These are phyloP conservation scores for Ogataea dorogensis DNA, from an alignment of 805 yeast species.

Conservation along the genomic window DNA sequence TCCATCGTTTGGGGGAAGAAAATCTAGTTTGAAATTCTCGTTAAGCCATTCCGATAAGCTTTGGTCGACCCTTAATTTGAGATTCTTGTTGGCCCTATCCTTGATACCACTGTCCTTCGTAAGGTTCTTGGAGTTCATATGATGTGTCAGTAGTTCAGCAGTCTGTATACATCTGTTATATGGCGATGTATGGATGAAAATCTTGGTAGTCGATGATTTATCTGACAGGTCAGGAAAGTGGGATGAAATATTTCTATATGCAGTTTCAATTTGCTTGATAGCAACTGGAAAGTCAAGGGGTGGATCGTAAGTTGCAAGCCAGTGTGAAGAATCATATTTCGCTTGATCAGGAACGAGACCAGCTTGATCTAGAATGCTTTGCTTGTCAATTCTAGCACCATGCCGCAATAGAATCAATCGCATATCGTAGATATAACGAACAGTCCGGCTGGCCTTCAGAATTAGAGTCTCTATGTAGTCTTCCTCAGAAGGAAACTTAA, in stretches of 20 bases:
- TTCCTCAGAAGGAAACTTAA: no score
- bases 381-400: slow-evolving; percentile 33
- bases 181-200: slow-evolving; percentile 41
- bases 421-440: slow-evolving; percentile 26
- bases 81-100: background rate
- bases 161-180: slow-evolving; percentile 46
- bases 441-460: no score
- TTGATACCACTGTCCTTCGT: background rate
- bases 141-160: slow-evolving; percentile 30
- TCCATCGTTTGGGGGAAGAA: slow-evolving; percentile 45
- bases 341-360: slow-evolving; percentile 1
- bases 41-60: slow-evolving; percentile 44
- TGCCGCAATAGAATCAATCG: slow-evolving; percentile 35
- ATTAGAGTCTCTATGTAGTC: no score
- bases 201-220: slow-evolving; percentile 9
- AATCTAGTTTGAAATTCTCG: slow-evolving; percentile 38
- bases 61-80: slow-evolving; percentile 34
- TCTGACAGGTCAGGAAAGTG: slow-evolving; percentile 19
- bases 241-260: slow-evolving; percentile 27
- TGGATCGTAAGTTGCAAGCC: slow-evolving; percentile 38
- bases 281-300: slow-evolving; percentile 31
- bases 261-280: slow-evolving; percentile 27
- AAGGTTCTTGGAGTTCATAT: slow-evolving; percentile 4
- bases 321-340: slow-evolving; percentile 25
- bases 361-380: slow-evolving; percentile 1